These are phyloP conservation scores for Coprinopsis cinerea DNA, from an alignment of 768 basidiomycete genomes.

Conservation along the genomic window DNA sequence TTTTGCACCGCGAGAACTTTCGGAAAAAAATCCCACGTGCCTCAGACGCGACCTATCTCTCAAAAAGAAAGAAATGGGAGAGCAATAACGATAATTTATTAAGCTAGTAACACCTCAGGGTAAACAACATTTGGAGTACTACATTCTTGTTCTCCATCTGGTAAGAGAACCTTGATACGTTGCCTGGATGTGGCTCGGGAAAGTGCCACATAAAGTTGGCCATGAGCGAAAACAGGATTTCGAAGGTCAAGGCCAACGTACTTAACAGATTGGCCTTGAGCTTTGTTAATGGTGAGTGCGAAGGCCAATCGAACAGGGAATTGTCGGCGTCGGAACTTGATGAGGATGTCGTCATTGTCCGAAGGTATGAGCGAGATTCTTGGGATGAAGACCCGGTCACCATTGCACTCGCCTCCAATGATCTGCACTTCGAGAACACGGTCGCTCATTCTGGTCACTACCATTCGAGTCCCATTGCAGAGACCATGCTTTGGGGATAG, in stretches of 20 bases:
- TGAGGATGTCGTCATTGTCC: slow-evolving; percentile 13
- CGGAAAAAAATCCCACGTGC: too few relatives aligned
- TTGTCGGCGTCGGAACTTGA: slow-evolving; percentile 27
- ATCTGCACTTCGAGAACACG: slow-evolving; percentile 26
- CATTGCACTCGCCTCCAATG: slow-evolving; percentile 31
- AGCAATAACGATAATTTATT: too few relatives aligned
- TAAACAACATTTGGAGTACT: slow-evolving; percentile 26
- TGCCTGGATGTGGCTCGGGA: slow-evolving; percentile 22
- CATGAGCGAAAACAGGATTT: slow-evolving; percentile 30
- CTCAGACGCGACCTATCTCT: too few relatives aligned
- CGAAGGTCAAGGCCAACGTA: slow-evolving; percentile 28
- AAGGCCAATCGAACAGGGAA: slow-evolving; percentile 35
- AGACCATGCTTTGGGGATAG: slow-evolving; percentile 20
- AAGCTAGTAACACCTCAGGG: slow-evolving; percentile 19
- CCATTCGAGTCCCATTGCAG: slow-evolving; percentile 25
- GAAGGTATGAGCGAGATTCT: slow-evolving; percentile 23
- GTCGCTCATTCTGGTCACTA: slow-evolving; percentile 13
- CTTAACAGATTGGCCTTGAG: slow-evolving; percentile 31
- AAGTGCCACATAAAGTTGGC: slow-evolving; percentile 34
- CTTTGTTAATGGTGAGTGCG: slow-evolving; percentile 35
- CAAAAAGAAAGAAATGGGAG: too few relatives aligned
- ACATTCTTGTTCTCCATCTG: slow-evolving; percentile 8
- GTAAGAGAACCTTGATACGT: slow-evolving; percentile 22
- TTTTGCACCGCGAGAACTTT: too few relatives aligned
- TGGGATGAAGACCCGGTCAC: slow-evolving; percentile 31